Percentiles rank a stretch among this genome's conserved stretches.
phyloP scores from a whole-genome alignment of 768 basidiomycete genomes.

The Strobilomyces dryophilus region DNA sequence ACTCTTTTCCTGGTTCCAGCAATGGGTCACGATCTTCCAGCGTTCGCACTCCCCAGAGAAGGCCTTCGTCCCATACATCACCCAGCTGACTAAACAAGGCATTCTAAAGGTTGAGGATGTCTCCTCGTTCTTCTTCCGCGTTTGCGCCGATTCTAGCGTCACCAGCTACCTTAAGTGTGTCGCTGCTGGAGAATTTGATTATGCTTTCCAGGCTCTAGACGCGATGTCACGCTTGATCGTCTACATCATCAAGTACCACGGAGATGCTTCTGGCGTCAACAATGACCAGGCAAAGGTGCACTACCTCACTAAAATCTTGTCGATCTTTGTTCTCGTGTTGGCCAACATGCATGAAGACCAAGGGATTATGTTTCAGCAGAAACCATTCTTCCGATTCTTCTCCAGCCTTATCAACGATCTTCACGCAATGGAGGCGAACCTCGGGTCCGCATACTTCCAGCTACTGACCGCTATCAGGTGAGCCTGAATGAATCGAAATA shows the following conservation, averaged over 20 bases:
- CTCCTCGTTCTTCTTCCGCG: slow-evolving; percentile 97
- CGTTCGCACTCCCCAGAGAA: slow-evolving; percentile 89
- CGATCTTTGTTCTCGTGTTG: slow-evolving; percentile 93
- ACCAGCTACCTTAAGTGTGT: slow-evolving; percentile 79
- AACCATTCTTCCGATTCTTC: slow-evolving; percentile 98
- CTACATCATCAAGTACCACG: slow-evolving; percentile 99
- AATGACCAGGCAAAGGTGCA: slow-evolving; percentile 95
- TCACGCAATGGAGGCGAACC: slow-evolving; percentile 75
- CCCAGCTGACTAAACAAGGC: slow-evolving; percentile 94
- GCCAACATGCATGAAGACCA: slow-evolving; percentile 95
- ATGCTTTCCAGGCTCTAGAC: slow-evolving; percentile 90
- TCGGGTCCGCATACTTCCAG: slow-evolving; percentile 89
- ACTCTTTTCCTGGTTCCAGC: slow-evolving; percentile 77
- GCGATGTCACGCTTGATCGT: slow-evolving; percentile 93
- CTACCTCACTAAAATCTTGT: slow-evolving; percentile 94
- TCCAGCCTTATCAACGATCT: slow-evolving; percentile 93
- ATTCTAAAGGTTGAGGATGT: slow-evolving; percentile 94
- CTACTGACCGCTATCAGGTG: slow-evolving; percentile 86
- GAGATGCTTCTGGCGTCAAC: slow-evolving; percentile 88
- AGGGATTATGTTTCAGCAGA: slow-evolving; percentile 87
- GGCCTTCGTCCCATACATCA: slow-evolving; percentile 94
- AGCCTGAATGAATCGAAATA: background rate
- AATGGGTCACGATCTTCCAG: slow-evolving; percentile 96
- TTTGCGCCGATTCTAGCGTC: slow-evolving; percentile 93
- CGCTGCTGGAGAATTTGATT: slow-evolving; percentile 65